Percentiles rank a stretch among this genome's conserved stretches.
These are phyloP conservation scores for Cymbidium sinense DNA, from an alignment of 106 monocot genomes.

Conservation along the genomic window DNA sequence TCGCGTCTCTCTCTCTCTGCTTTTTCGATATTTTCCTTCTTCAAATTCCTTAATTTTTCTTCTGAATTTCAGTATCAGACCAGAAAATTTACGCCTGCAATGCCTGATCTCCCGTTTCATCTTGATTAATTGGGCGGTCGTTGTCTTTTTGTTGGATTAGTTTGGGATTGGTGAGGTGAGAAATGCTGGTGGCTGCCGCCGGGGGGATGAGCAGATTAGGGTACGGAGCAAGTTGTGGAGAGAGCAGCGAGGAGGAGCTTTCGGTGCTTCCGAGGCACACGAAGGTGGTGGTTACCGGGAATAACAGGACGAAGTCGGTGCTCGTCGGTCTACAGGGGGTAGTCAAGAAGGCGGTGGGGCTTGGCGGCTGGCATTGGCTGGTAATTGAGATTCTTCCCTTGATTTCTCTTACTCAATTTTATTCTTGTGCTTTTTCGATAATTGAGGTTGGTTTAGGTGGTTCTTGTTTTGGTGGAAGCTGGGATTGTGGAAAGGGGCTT, in stretches of 20 bases:
- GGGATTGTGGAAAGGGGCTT: neutral
- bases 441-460: neutral
- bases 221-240: conserved; percentile 15
- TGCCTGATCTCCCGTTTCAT: conserved; percentile 11
- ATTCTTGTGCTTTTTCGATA: neutral
- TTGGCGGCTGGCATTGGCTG: conserved; percentile 77
- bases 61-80: neutral
- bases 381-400: conserved; percentile 16
- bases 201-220: conserved; percentile 8
- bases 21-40: neutral
- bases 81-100: conserved; percentile 4
- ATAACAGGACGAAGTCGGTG: conserved; percentile 67
- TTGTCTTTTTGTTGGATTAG: neutral
- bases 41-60: conserved; percentile 6
- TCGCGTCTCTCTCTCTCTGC: conserved; percentile 5
- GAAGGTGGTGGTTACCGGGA: conserved; percentile 66
- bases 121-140: neutral
- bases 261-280: conserved; percentile 65
- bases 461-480: neutral
- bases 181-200: conserved; percentile 12
- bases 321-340: conserved; percentile 64
- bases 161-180: neutral
- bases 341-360: conserved; percentile 73
- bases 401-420: neutral
- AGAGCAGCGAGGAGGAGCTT: conserved; percentile 61